These are phyloP conservation scores for Pythium aquatile DNA, from an alignment of 352 stramenopile genomes.

Conservation along the genomic window DNA sequence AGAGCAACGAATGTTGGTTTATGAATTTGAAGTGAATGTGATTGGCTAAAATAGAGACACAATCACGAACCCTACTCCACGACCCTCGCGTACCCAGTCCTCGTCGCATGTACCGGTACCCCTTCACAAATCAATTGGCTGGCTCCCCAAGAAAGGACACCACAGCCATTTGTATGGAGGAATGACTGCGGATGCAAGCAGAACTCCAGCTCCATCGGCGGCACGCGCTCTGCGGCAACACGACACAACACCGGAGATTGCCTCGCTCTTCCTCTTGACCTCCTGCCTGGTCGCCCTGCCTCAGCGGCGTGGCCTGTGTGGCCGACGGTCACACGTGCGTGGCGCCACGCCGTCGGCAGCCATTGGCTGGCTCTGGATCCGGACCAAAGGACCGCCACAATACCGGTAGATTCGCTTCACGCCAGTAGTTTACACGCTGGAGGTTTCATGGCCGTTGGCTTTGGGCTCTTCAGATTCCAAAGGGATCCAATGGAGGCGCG, in stretches of 20 bases:
- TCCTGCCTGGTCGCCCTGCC: too few species aligned
- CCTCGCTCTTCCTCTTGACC: too few species aligned
- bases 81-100: not conserved
- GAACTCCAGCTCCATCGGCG: not conserved
- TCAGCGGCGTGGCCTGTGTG: too few species aligned
- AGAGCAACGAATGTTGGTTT: slow-evolving; percentile 1
- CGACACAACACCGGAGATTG: not conserved
- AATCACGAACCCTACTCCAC: not conserved
- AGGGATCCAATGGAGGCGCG: too few species aligned
- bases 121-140: not conserved
- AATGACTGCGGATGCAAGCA: too few species aligned
- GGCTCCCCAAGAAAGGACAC: not conserved
- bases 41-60: slow-evolving; percentile 6
- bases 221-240: not conserved
- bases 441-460: too few species aligned
- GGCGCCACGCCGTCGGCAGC: not conserved
- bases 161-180: not conserved
- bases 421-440: too few species aligned
- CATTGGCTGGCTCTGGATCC: not conserved
- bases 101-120: not conserved
- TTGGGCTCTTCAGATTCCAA: too few species aligned
- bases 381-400: too few species aligned
- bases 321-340: not conserved
- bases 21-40: not conserved
- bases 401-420: too few species aligned